phyloP scores from a whole-genome alignment of 768 basidiomycete genomes.

The Pleurotus cornucopiae region DNA sequence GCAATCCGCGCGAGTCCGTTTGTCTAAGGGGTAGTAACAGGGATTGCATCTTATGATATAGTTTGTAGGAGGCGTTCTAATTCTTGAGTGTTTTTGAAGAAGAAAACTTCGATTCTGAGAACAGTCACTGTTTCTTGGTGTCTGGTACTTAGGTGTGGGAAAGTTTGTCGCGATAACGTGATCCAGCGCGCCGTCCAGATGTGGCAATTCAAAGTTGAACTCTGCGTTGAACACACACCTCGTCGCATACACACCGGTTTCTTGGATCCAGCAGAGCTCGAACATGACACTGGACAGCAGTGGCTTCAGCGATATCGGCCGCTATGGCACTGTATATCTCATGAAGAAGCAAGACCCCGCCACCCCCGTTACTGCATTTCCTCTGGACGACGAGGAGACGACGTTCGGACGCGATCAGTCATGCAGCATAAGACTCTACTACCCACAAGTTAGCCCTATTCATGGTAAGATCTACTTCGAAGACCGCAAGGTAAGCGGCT shows the following conservation, averaged over 20 bases:
- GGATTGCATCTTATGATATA: no score
- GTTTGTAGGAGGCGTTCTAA: no score
- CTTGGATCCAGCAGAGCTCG: background rate
- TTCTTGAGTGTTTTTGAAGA: no score
- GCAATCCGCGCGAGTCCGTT: no score
- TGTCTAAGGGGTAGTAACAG: no score
- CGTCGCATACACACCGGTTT: background rate
- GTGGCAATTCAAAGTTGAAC: conserved; percentile 1
- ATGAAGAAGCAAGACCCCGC: conserved; percentile 48
- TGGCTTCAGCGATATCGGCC: conserved; percentile 51
- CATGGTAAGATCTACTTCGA: conserved; percentile 71
- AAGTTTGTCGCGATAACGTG: conserved; percentile 5
- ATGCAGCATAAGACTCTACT: conserved; percentile 70
- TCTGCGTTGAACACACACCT: background rate
- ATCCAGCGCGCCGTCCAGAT: background rate
- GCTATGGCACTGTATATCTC: conserved; percentile 61
- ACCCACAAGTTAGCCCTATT: conserved; percentile 52
- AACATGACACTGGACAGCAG: conserved; percentile 34
- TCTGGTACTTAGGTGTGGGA: background rate
- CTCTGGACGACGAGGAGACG: conserved; percentile 63
- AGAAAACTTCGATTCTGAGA: no score
- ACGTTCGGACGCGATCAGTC: conserved; percentile 64
- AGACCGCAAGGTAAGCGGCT: conserved; percentile 49
- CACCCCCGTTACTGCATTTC: conserved; percentile 58
- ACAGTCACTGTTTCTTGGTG: no score